Conservation (phyloP, 176 grass and related monocot genomes). For the Areca catechu region DNA sequence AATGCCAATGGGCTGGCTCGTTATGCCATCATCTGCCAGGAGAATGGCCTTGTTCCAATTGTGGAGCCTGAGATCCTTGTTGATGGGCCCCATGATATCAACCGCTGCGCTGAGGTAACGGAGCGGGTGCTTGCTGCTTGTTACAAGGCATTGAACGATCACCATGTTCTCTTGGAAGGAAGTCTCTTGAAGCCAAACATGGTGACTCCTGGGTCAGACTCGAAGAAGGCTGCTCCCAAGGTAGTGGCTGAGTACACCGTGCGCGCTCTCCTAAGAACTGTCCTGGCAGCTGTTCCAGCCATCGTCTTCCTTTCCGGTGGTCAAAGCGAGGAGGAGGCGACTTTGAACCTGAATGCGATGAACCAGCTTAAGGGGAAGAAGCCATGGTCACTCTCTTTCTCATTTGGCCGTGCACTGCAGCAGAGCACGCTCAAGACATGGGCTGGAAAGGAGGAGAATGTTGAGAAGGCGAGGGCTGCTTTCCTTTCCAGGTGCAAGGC, state of each 20-base stretch:
- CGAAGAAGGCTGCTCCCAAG: background rate
- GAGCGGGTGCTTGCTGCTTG: slow-evolving; percentile 22
- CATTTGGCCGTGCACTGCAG: slow-evolving; percentile 7
- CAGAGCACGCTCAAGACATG: slow-evolving; percentile 2
- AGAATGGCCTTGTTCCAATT: slow-evolving; percentile 22
- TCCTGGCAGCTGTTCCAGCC: background rate
- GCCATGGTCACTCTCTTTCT: slow-evolving; percentile 8
- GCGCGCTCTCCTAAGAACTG: background rate
- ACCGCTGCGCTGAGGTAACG: slow-evolving; percentile 12
- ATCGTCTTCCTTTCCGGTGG: slow-evolving; percentile 6
- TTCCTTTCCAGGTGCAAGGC: slow-evolving; percentile 7
- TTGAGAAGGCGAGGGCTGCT: slow-evolving; percentile 5
- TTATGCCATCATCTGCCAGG: slow-evolving; percentile 23
- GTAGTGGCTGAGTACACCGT: background rate
- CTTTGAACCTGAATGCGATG: slow-evolving; percentile 7
- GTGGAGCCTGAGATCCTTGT: slow-evolving; percentile 28
- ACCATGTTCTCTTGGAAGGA: slow-evolving; percentile 20
- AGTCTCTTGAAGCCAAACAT: slow-evolving; percentile 23
- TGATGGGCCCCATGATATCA: slow-evolving; percentile 19
- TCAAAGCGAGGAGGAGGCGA: slow-evolving; percentile 8
- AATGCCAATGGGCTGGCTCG: slow-evolving; percentile 7
- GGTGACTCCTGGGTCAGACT: background rate
- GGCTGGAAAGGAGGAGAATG: background rate
- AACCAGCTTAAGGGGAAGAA: slow-evolving; percentile 10
- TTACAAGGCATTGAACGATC: slow-evolving; percentile 24